Evolutionary conservation across 768 basidiomycete genomes (phyloP).

Genomic region (Termitomyces sp.): DNA sequence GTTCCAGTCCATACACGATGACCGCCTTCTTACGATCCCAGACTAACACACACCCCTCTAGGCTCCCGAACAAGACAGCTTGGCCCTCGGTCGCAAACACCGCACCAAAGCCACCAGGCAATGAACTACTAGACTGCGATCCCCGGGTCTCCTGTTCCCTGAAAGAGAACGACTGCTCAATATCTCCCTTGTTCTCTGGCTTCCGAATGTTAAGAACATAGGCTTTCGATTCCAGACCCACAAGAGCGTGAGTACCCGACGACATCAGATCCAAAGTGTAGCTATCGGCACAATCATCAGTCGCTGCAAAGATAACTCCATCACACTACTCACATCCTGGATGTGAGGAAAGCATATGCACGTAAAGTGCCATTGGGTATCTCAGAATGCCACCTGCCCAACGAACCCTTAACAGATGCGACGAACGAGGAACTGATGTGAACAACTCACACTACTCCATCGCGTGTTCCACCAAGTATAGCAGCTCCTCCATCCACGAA

Average conservation of each 20-base stretch:
- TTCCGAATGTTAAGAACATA: conserved; percentile 48
- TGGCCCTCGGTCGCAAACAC: conserved; percentile 51
- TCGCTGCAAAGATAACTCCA: not conserved
- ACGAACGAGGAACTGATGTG: not conserved
- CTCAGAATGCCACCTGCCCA: conserved; percentile 60
- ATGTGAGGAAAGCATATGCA: conserved; percentile 54
- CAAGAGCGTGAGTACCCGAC: conserved; percentile 45
- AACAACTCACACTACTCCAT: conserved; percentile 60
- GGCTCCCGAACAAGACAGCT: conserved; percentile 52
- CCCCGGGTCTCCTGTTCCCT: conserved; percentile 32
- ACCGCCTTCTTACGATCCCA: conserved; percentile 58
- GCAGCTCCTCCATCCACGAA: conserved; percentile 63
- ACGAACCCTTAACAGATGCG: conserved; percentile 3
- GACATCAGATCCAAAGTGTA: conserved; percentile 51
- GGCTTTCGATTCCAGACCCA: conserved; percentile 47
- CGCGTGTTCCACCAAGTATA: conserved; percentile 64
- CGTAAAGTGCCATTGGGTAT: conserved; percentile 64
- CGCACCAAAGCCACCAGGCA: conserved; percentile 38
- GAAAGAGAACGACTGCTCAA: conserved; percentile 49
- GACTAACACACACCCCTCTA: conserved; percentile 52
- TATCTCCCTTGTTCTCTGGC: conserved; percentile 45
- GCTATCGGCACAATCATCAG: conserved; percentile 25
- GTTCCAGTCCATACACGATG: conserved; percentile 57
- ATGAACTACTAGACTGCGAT: conserved; percentile 1
- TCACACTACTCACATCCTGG: conserved; percentile 47